Conservation (phyloP, 805 yeast genomes). For the Ogataea degrootiae region DNA sequence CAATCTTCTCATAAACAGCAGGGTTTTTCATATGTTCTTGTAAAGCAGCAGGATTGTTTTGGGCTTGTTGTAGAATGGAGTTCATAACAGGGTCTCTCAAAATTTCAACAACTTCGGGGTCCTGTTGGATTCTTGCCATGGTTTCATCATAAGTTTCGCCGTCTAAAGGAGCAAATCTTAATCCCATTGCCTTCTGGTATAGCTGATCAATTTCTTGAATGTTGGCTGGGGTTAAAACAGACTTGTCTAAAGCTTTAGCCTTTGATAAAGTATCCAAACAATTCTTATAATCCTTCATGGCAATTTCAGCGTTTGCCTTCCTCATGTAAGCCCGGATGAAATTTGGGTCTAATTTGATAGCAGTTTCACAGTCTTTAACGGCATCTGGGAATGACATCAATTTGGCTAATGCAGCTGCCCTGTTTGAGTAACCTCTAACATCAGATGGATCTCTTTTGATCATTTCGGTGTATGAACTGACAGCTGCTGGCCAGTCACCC, state of each 20-base stretch:
- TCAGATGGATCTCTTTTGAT: conserved; percentile 95
- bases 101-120: conserved; percentile 89
- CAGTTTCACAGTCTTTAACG: conserved; percentile 83
- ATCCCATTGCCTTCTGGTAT: conserved; percentile 67
- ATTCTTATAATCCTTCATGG: conserved; percentile 79
- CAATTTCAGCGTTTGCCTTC: conserved; percentile 91
- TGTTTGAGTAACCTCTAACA: conserved; percentile 93
- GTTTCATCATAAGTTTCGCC: conserved; percentile 95
- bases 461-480: conserved; percentile 92
- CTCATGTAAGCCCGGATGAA: conserved; percentile 95
- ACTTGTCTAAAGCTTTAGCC: conserved; percentile 73
- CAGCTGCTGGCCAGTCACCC: conserved; percentile 96
- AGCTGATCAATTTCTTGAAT: conserved; percentile 77
- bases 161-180: conserved; percentile 75
- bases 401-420: conserved; percentile 96
- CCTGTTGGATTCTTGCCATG: conserved; percentile 81
- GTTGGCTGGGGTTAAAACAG: conserved; percentile 49
- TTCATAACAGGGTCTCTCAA: conserved; percentile 96
- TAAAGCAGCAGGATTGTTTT: conserved; percentile 91
- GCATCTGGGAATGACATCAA: conserved; percentile 97
- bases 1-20: conserved; percentile 80
- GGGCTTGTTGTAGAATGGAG: conserved; percentile 89
- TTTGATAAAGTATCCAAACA: conserved; percentile 75
- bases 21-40: conserved; percentile 98
- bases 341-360: conserved; percentile 80